Percentiles rank a stretch among this genome's conserved stretches.
Evolutionary conservation across 2,329 filamentous ascomycete genomes (phyloP).

Genomic region (Claviceps digitariae): DNA sequence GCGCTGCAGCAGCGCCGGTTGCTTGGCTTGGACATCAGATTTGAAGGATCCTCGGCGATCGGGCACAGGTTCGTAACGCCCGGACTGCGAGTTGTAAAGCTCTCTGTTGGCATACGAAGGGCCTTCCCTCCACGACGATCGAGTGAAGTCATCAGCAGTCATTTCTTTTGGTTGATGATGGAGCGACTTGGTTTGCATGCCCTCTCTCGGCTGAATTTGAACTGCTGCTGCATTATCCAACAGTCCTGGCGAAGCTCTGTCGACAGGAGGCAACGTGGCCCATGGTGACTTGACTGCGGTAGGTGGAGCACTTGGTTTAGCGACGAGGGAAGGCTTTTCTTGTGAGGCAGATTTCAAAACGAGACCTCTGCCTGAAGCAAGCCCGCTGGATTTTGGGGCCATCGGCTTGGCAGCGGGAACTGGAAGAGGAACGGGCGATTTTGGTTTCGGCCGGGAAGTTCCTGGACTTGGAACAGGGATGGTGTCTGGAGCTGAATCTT

Average conservation of each 20-base stretch:
- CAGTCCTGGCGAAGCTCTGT: conserved; percentile 58
- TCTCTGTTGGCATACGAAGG: conserved; percentile 52
- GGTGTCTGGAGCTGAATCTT: conserved; percentile 16
- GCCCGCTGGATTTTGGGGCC: conserved; percentile 28
- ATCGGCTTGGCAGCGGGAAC: conserved; percentile 23
- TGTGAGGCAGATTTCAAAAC: conserved; percentile 49
- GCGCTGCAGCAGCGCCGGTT: conserved; percentile 69
- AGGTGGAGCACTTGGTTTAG: conserved; percentile 54
- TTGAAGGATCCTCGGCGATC: conserved; percentile 62
- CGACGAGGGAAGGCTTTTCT: conserved; percentile 59
- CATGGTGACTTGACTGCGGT: conserved; percentile 79
- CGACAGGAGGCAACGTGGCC: conserved; percentile 74
- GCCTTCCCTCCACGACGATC: conserved; percentile 67
- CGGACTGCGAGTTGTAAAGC: conserved; percentile 89
- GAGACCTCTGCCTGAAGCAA: conserved; percentile 45
- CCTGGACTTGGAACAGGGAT: conserved; percentile 11
- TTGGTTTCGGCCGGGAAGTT: conserved; percentile 27
- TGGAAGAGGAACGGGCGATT: conserved; percentile 27
- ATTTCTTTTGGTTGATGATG: conserved; percentile 59
- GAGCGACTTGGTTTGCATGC: conserved; percentile 39
- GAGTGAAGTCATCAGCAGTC: conserved; percentile 83
- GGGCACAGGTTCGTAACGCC: conserved; percentile 76
- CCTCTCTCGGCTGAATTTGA: conserved; percentile 41
- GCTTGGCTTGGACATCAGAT: conserved; percentile 52
- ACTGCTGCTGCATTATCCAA: conserved; percentile 37